Base-by-base conservation (phyloP, 495 filamentous ascomycete species). In the Tricharina praecox region DNA sequence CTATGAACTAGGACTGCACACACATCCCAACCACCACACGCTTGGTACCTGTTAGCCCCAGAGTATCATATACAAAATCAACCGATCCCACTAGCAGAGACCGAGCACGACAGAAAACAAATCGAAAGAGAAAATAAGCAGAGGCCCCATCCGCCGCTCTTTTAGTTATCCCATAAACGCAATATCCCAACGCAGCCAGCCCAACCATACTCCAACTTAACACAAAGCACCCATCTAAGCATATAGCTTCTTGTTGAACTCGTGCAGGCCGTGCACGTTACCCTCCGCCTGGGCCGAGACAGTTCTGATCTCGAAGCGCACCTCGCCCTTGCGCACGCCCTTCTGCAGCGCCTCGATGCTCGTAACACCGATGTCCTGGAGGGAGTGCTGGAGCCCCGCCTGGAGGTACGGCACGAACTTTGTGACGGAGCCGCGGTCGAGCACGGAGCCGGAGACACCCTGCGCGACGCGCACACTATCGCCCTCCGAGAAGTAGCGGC, bases 211-310 rank as follows among this genome's bases (percentile, higher is more conserved):
- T 32, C 7, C 28, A 32, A 32, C 34, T 25, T 1, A 25, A 24
- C 40, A 43, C 9, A 26, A 43, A 26, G 26, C 40, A 11, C 40
- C 23, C 28, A 49, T 55, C 63, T 80, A 93, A 50, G 85, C 82
- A 66, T 94, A 97, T 51, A 99, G 79, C 71, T 95, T 99, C 79
- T 96, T 99, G 69, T 94, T 93, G 64, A 90, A 96, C 64, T 81
- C 90, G 68, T 96, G 84, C 72, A 99, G 80, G 58, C 79, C 78
- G 61, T 96, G 88, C 54, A 99, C 86, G 59, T 84, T 84, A 52
- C 90, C 90, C 72, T 97, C 90, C 44, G 88, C 71, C 74, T 87
- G 82, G 37, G 92, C 90, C 67, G 86, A 94, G 47, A 84, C 82
- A 43, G 85, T 94, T 53, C 90, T 69, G 63, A 95, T 67, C 71